Evolutionary conservation across 2,329 filamentous ascomycete genomes (phyloP).

Genomic region (Drechslera avenae): DNA sequence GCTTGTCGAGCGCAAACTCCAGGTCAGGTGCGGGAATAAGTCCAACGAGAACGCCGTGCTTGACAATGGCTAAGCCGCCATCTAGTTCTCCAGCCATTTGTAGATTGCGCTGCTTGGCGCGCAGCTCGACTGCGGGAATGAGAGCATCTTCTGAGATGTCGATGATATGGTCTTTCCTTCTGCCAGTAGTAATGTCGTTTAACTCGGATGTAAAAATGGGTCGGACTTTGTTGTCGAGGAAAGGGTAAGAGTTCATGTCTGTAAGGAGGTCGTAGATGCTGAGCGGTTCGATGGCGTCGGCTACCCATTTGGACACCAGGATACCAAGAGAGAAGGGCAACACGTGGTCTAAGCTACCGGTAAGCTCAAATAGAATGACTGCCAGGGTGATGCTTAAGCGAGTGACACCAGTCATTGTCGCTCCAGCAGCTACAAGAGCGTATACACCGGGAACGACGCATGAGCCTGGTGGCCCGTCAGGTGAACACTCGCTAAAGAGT

Average conservation of each 20-base stretch:
- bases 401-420: conserved; percentile 98
- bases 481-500: conserved; percentile 76
- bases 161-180: conserved; percentile 78
- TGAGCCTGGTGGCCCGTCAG: conserved; percentile 69
- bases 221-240: conserved; percentile 94
- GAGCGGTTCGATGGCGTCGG: conserved; percentile 89
- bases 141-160: conserved; percentile 85
- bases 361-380: conserved; percentile 94
- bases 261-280: conserved; percentile 96
- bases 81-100: conserved; percentile 89
- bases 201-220: conserved; percentile 88
- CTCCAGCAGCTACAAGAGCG: conserved; percentile 89
- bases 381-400: conserved; percentile 90
- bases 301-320: conserved; percentile 96
- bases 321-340: conserved; percentile 92
- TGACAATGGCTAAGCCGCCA: conserved; percentile 85
- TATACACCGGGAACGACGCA: conserved; percentile 98
- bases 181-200: conserved; percentile 79
- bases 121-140: conserved; percentile 75
- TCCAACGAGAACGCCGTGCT: conserved; percentile 79
- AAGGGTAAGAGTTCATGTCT: conserved; percentile 96
- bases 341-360: conserved; percentile 92
- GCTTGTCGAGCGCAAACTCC: conserved; percentile 86
- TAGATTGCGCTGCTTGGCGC: conserved; percentile 78
- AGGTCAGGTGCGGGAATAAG: conserved; percentile 93